Base-by-base conservation (phyloP, 441 rosid genomes). In the Erysimum cheiri region DNA sequence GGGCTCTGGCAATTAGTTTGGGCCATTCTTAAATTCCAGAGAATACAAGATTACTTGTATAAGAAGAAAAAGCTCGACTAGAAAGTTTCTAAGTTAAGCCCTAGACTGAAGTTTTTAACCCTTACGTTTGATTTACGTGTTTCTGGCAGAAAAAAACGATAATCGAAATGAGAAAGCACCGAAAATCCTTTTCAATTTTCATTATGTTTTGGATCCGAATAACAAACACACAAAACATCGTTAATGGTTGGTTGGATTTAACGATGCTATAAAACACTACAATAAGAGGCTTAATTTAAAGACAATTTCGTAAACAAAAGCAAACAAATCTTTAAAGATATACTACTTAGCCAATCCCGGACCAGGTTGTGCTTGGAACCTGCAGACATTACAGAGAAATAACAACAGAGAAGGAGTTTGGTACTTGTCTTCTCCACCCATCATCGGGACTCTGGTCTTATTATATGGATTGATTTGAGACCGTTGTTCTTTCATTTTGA, bases 1-100 rank as follows among this genome's bases (percentile, higher is more conserved):
- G 78, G 84, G 6, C 59, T 83, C 10, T 57, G 83, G 81, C 77
- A 82, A 63, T 69, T 83, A 69, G 73, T 80, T 32, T 82, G 85
- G 82, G 83, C 79, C 17, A 70, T 82, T 7, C 59, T 83, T 19
- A 71, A 76, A 64, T 85, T 55, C 63, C 88, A 87, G 69, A 65
- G 76, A 49, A 46, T 52, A 67, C 67, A 80, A 43, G 19, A 79
- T 67, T 78, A 72, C 77, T 65, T 83, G 65, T 57, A 73, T 48
- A 78, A 79, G 58, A 80, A 64, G 71, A 60, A 80, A 63, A 74
- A 69, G 53, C 53, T 74, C 4, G 60, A 74, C 39, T 74, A 62
- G 40, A 28, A 32, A 17, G 56, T 33, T 43, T 52, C 3, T 10
- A 11, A 11, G 13, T 8, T 26, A 12, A 72, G 11, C 29, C 35